Evolutionary conservation across 2,329 filamentous ascomycete species (phyloP).

Genomic region (Clonostachys solani): DNA sequence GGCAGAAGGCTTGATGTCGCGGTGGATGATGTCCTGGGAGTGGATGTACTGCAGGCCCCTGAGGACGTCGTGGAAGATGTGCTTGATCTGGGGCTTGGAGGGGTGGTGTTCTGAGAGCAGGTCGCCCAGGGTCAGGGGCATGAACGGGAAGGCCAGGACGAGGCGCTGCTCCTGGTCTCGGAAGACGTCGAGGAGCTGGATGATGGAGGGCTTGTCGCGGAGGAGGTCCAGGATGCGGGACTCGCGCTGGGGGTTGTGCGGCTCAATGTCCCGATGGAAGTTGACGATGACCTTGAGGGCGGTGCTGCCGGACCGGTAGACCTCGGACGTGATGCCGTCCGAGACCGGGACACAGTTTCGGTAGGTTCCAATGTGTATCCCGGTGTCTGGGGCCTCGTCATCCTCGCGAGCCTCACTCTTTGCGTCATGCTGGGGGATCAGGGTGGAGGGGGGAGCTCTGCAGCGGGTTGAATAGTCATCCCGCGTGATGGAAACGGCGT

Average conservation of each 20-base stretch:
- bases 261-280: conserved; percentile 60
- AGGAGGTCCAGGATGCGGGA: conserved; percentile 65
- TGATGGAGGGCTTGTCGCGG: conserved; percentile 49
- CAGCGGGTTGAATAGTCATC: not conserved
- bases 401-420: conserved; percentile 1
- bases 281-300: conserved; percentile 87
- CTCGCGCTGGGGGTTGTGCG: conserved; percentile 80
- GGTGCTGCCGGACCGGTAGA: conserved; percentile 63
- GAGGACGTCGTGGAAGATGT: conserved; percentile 64
- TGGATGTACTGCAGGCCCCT: conserved; percentile 70
- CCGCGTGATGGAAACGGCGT: conserved; percentile 13
- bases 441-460: not conserved
- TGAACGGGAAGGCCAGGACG: conserved; percentile 81
- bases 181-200: conserved; percentile 72
- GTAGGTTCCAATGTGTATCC: conserved; percentile 49
- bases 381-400: conserved; percentile 10
- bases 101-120: not conserved
- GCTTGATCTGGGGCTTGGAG: conserved; percentile 12
- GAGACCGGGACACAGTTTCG: conserved; percentile 48
- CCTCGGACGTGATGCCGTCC: conserved; percentile 73
- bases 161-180: conserved; percentile 66
- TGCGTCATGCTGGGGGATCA: not conserved
- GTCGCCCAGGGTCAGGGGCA: conserved; percentile 68
- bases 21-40: conserved; percentile 73
- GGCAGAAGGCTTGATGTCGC: conserved; percentile 92